These are phyloP conservation scores for Exobasidium cylindrosporum DNA, from an alignment of 1,284 basidiomycete genomes.

Conservation along the genomic window DNA sequence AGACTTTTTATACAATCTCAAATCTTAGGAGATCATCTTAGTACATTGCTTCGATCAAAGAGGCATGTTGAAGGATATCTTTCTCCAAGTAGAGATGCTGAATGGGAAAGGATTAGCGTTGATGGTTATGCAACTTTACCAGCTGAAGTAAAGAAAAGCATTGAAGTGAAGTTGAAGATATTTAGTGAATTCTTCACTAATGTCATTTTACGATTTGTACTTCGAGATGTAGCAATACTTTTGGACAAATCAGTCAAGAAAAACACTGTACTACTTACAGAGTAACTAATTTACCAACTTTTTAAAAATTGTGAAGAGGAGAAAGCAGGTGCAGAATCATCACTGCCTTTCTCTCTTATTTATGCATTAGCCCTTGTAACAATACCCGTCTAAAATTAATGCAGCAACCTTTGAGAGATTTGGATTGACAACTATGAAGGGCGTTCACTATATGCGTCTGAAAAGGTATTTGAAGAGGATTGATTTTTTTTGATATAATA, in stretches of 20 bases:
- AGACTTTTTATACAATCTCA: slow-evolving; percentile 74
- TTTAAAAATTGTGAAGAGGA: too few species aligned
- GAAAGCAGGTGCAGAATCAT: too few species aligned
- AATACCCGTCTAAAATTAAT: too few species aligned
- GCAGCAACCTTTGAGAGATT: too few species aligned
- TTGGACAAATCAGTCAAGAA: slow-evolving; percentile 66
- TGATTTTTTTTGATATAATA: too few species aligned
- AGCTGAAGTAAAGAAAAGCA: slow-evolving; percentile 63
- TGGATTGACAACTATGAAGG: too few species aligned
- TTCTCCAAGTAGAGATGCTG: not conserved
- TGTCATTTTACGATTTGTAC: slow-evolving; percentile 84
- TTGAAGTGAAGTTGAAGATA: slow-evolving; percentile 73
- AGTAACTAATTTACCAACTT: too few species aligned
- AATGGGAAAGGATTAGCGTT: not conserved
- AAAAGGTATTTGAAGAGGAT: too few species aligned
- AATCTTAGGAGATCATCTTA: slow-evolving; percentile 60
- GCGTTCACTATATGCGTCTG: too few species aligned
- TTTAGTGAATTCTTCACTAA: slow-evolving; percentile 85
- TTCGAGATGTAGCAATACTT: slow-evolving; percentile 66
- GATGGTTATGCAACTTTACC: slow-evolving; percentile 11
- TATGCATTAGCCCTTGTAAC: too few species aligned
- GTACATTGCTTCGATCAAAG: not conserved
- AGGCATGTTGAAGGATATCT: not conserved
- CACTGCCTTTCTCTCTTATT: too few species aligned
- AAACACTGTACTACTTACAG: slow-evolving; percentile 1